Evolutionary conservation across 1,284 basidiomycete genomes (phyloP), one percentile per base, ranked within the genome.

Genomic region (Trichosporon coremiiforme): DNA sequence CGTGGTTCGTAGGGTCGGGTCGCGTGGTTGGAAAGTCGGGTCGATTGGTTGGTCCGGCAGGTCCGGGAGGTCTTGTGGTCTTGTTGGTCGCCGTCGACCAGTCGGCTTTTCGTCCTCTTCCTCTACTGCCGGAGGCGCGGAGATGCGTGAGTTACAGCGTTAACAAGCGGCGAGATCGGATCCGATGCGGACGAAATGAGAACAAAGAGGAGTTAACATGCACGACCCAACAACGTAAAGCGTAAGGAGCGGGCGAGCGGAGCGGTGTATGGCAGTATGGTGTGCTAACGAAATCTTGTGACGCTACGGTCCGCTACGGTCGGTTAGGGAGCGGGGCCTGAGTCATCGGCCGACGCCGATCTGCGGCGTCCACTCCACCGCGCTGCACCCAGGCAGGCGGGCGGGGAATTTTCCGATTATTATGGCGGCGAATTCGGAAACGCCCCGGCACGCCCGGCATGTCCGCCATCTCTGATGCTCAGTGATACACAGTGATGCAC

Each of bases 351-450:
- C 20, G 50, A 53, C n/a, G 50, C 50, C 50, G 50, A 53, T 53
- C 50, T 53, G 50, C 50, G 50, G 50, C 20, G 50, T 22, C n/a
- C 50, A 62, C 57, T 33, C 57, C 33, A 22, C 31, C 57, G 17
- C 4, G 3, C 9, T 13, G 36, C 36, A 38, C 36, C 25, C 25
- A 25, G 25, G 25, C 36, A 38, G 7, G 7, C 33, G 9, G 33
- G 33, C 33, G 33, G 33, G 33, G 33, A 35, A 35, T 35, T 35
- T 35, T 35, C 33, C 33, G 33, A 35, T 35, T 8, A 35, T 35
- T 8, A 8, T 35, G 33, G 33, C 33, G 20, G 38, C 38, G 33
- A 65, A 31, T 17, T 36, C 36, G 55, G 55, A 7, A 53, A n/a
- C 6, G 12, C 36, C 50, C 22, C 50, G 50, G 50, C 50, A 53